Base-by-base conservation (phyloP, 345 rosid species). In the Psidium guajava region DNA sequence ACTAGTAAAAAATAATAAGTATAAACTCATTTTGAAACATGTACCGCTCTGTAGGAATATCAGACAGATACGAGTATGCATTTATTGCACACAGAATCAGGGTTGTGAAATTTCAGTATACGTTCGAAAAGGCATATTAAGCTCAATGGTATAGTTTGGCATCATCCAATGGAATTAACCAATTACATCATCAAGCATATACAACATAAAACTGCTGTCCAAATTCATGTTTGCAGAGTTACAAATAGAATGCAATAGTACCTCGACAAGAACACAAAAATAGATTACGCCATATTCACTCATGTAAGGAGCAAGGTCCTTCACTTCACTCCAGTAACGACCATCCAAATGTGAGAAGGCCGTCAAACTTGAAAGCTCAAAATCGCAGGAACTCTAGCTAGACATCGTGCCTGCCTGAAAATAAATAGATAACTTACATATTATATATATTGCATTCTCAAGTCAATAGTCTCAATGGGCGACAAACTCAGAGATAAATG, bases 321-420 rank as follows among this genome's bases (percentile, higher is more conserved):
- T 94, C 74, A 94, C 99, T 90, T 91, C 90, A 2, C 92, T 90
- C 98, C 99, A 93, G 73, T 97, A 97, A 81, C 99, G 98, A 52
- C 99, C 99, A 84, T 96, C 99, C 91, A 97, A 85, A 59, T 99
- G 98, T 1, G 99, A 96, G 81, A 97, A 87, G 1, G 99, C 98
- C 20, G 98, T 96, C 82, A 95, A 93, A 86, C 85, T 90, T 15
- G 98, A 95, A 55, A 96, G 91, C 89, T 93, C 97, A 27, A 93
- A 92, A 85, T 88, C 92, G 14, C 87, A 58, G 4, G 89, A 85
- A 53, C 87, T 85, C 27, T 51, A 87, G n/a, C 83, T 85, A 57
- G 89, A 85, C 93, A 92, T 94, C 87, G 91, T 85, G 56, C 85
- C 42, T 85, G 56, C 94, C 95, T 90, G 86, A 51, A 85, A 81